These are phyloP conservation scores for Silene conica DNA, from an alignment of 148 eudicot genomes.

Conservation along the genomic window DNA sequence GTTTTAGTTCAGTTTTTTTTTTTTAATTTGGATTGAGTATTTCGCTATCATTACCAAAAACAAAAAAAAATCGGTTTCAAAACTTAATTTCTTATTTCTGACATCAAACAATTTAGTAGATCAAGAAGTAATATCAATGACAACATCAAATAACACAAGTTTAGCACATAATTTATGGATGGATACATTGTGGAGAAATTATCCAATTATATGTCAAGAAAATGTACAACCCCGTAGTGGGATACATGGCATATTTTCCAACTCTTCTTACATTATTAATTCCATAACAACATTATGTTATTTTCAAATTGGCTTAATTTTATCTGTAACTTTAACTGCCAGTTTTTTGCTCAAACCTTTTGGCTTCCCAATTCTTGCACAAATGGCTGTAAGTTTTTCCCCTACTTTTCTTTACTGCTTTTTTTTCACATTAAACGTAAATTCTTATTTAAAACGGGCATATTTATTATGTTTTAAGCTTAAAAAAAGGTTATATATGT, in stretches of 20 bases:
- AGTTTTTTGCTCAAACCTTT: conserved; percentile 4
- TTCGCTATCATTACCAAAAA: too few species aligned
- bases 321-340: background rate
- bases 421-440: background rate
- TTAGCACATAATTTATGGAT: background rate
- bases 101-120: background rate
- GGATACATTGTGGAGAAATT: background rate
- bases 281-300: background rate
- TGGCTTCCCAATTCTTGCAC: conserved; percentile 9
- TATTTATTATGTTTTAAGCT: too few species aligned
- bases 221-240: background rate
- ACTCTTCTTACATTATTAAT: background rate
- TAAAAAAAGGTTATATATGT: too few species aligned
- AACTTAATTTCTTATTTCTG: background rate
- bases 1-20: too few species aligned
- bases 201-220: background rate
- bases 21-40: too few species aligned
- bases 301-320: conserved; percentile 2
- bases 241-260: background rate
- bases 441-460: too few species aligned
- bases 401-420: background rate
- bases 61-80: too few species aligned
- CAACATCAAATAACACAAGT: background rate
- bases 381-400: conserved; percentile 6
- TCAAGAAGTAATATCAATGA: background rate